Conservation (phyloP, 2,329 filamentous ascomycete species). For the Xylariaceae sp. region DNA sequence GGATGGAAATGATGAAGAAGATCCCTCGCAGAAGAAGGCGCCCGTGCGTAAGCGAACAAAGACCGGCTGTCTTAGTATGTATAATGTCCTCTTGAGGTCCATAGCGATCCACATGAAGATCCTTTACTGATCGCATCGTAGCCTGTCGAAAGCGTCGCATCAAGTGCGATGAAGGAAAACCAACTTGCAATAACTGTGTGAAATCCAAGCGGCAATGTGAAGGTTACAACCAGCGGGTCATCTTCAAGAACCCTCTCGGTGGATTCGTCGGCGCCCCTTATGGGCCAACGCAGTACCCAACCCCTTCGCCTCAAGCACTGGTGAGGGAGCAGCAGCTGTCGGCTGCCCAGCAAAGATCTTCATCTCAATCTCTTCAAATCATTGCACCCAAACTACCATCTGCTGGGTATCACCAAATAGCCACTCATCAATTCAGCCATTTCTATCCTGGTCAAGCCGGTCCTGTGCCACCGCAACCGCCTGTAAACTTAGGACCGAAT, state of each 20-base stretch:
- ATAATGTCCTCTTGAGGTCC: slow-evolving; percentile 31
- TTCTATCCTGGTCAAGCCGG: slow-evolving; percentile 43
- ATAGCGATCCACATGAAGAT: neutral
- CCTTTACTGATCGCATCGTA: slow-evolving; percentile 45
- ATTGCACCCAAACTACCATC: slow-evolving; percentile 60
- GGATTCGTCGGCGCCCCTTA: slow-evolving; percentile 58
- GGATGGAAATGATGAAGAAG: slow-evolving; percentile 45
- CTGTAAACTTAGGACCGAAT: slow-evolving; percentile 33
- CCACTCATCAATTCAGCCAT: slow-evolving; percentile 38
- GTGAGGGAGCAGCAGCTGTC: slow-evolving; percentile 52
- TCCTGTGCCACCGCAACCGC: slow-evolving; percentile 32
- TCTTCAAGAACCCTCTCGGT: slow-evolving; percentile 77
- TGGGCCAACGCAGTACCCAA: slow-evolving; percentile 53
- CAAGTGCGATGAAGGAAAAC: slow-evolving; percentile 92
- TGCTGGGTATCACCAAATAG: slow-evolving; percentile 42
- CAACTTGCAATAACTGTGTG: slow-evolving; percentile 82
- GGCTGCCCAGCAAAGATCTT: slow-evolving; percentile 47
- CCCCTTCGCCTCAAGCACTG: slow-evolving; percentile 52
- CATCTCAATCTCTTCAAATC: slow-evolving; percentile 48
- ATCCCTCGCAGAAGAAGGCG: slow-evolving; percentile 53
- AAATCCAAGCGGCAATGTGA: slow-evolving; percentile 86
- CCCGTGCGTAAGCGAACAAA: slow-evolving; percentile 77
- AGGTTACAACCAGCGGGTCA: slow-evolving; percentile 80
- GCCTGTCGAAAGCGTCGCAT: slow-evolving; percentile 93
- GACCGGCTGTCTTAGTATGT: slow-evolving; percentile 86